A percentile compares a stretch with the other conserved stretches of the same genome.
phyloP scores from a whole-genome alignment of 1,284 basidiomycete species.

The Pisolithus thermaeus region DNA sequence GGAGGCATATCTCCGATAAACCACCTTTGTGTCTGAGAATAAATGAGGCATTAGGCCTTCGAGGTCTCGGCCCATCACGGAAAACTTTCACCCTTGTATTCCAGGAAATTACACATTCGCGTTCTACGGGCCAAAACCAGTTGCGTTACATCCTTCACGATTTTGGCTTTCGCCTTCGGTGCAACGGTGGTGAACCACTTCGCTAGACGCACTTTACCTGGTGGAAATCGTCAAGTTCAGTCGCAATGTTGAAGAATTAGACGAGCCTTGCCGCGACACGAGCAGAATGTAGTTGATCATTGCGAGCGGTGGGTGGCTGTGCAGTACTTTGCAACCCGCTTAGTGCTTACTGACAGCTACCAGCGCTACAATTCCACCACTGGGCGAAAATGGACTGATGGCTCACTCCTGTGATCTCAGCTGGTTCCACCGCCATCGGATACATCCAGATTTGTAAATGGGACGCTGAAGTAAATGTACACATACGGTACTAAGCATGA shows the following conservation, averaged over 20 bases:
- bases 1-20: conserved; percentile 96
- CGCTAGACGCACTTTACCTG: conserved; percentile 94
- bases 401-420: too few species aligned
- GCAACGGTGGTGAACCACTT: conserved; percentile 99
- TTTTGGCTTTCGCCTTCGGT: conserved; percentile 93
- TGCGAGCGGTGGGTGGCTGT: conserved; percentile 25
- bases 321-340: neutral
- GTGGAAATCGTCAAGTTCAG: conserved; percentile 1
- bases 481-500: too few species aligned
- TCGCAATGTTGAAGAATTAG: neutral
- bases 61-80: neutral
- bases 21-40: conserved; percentile 82
- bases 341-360: too few species aligned
- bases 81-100: conserved; percentile 84
- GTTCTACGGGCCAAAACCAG: conserved; percentile 94
- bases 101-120: conserved; percentile 98
- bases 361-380: too few species aligned
- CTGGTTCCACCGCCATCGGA: too few species aligned
- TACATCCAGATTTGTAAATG: too few species aligned
- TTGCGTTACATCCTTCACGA: conserved; percentile 99
- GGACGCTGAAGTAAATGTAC: too few species aligned
- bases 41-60: neutral
- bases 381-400: too few species aligned
- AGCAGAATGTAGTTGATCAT: conserved; percentile 91
- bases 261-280: conserved; percentile 86